Evolutionary conservation across 768 basidiomycete species (phyloP).

Genomic region (Cubamyces lactineus): DNA sequence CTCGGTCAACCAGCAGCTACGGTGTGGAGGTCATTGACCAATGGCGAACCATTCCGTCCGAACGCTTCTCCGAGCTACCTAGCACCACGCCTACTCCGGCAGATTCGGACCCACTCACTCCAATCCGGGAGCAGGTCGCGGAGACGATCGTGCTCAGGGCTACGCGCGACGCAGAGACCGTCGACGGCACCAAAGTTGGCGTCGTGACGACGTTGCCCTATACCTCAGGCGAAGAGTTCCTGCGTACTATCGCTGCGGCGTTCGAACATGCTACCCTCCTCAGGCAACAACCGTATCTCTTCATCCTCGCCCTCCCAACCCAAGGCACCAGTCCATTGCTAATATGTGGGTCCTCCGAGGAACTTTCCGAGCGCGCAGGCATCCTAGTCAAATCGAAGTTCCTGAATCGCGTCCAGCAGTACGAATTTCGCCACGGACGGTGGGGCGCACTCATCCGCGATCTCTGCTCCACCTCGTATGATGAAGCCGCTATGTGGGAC

Average conservation of each 20-base stretch:
- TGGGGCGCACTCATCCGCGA: constrained; percentile 56
- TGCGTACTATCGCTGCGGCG: constrained; percentile 54
- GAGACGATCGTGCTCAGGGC: constrained; percentile 57
- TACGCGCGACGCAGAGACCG: constrained; percentile 49
- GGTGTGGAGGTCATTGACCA: constrained; percentile 11
- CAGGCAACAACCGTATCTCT: constrained; percentile 19
- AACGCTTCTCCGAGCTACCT: neutral
- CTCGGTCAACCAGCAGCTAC: constrained; percentile 8
- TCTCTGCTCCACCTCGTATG: constrained; percentile 57
- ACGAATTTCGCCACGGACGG: constrained; percentile 39
- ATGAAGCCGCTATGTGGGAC: constrained; percentile 71
- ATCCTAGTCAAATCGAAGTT: constrained; percentile 71
- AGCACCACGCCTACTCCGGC: neutral
- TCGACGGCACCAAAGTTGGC: constrained; percentile 60
- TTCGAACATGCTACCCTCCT: constrained; percentile 45
- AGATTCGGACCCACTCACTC: constrained; percentile 48
- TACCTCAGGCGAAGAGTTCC: constrained; percentile 56
- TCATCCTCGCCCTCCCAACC: constrained; percentile 17
- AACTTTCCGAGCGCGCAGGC: constrained; percentile 66
- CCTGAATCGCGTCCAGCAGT: constrained; percentile 54
- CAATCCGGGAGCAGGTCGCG: constrained; percentile 62
- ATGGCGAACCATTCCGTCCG: neutral
- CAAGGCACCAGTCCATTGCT: constrained; percentile 46
- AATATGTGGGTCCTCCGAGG: constrained; percentile 57
- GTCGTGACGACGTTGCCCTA: constrained; percentile 65